Percentiles rank a stretch among this genome's conserved stretches.
Evolutionary conservation across 768 basidiomycete species (phyloP).

Genomic region (Agaricus subrufescens): DNA sequence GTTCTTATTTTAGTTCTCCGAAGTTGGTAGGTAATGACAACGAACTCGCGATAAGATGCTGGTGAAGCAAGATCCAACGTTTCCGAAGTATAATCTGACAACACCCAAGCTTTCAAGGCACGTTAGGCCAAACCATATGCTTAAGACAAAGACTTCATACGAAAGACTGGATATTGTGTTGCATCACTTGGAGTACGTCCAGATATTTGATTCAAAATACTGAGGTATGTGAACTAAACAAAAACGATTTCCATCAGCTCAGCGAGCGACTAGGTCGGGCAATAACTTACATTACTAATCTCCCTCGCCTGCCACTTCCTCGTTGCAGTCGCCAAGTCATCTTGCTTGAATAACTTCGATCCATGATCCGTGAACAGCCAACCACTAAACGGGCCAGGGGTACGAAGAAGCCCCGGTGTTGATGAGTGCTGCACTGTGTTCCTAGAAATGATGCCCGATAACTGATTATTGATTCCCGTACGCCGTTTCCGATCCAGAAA

Average conservation of each 20-base stretch:
- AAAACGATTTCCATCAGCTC: neutral
- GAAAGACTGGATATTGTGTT: conserved; percentile 91
- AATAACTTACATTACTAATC: conserved; percentile 75
- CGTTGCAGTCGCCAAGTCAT: conserved; percentile 69
- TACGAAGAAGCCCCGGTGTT: conserved; percentile 49
- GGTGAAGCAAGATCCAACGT: conserved; percentile 59
- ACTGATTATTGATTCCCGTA: conserved; percentile 50
- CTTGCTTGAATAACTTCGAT: conserved; percentile 38
- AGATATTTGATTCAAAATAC: conserved; percentile 87
- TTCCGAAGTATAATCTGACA: conserved; percentile 78
- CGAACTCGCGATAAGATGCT: conserved; percentile 70
- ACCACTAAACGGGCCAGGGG: conserved; percentile 45
- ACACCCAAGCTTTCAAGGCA: conserved; percentile 68
- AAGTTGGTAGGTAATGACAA: conserved; percentile 3
- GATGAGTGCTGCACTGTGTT: conserved; percentile 34
- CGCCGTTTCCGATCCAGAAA: conserved; percentile 70
- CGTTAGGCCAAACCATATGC: neutral
- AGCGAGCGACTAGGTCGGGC: neutral
- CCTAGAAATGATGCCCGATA: conserved; percentile 43
- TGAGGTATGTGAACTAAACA: conserved; percentile 78
- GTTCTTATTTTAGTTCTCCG: neutral
- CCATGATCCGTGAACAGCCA: conserved; percentile 34
- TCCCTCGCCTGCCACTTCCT: conserved; percentile 85
- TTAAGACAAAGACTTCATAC: conserved; percentile 35
- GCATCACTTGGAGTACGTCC: conserved; percentile 93